A percentile compares a stretch with the other conserved stretches of the same genome.
phyloP scores from a whole-genome alignment of 768 basidiomycete species.

The Podaxis sp. region DNA sequence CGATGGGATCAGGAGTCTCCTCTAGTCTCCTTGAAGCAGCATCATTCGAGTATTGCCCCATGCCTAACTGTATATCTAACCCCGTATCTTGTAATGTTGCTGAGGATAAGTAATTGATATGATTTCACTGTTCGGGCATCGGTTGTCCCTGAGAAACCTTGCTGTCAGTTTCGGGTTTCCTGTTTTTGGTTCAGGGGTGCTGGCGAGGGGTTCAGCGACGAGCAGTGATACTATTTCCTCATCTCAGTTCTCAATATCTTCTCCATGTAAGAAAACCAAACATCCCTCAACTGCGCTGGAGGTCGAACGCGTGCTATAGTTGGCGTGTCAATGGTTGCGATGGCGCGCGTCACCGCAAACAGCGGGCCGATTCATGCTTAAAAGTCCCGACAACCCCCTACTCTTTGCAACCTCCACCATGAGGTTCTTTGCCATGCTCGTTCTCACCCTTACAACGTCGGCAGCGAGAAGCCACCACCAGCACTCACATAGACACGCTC shows the following conservation, averaged over 20 bases:
- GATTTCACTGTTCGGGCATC: background rate
- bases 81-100: background rate
- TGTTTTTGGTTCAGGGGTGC: too few relatives aligned
- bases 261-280: background rate
- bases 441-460: constrained; percentile 13
- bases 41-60: too few relatives aligned
- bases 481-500: constrained; percentile 14
- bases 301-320: background rate
- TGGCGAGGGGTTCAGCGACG: background rate
- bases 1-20: constrained; percentile 41
- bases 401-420: constrained; percentile 1
- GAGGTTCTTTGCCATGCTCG: background rate
- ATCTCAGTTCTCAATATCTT: background rate
- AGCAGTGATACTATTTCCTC: background rate
- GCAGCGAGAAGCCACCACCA: background rate
- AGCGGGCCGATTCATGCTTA: background rate
- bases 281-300: background rate
- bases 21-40: background rate
- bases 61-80: background rate
- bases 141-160: background rate
- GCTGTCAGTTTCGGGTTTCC: background rate
- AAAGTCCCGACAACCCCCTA: background rate
- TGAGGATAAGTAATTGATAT: background rate
- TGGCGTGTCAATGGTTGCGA: constrained; percentile 9
- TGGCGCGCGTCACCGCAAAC: constrained; percentile 2